Conservation (phyloP, 768 basidiomycete species). For the Lentinula detonsa region DNA sequence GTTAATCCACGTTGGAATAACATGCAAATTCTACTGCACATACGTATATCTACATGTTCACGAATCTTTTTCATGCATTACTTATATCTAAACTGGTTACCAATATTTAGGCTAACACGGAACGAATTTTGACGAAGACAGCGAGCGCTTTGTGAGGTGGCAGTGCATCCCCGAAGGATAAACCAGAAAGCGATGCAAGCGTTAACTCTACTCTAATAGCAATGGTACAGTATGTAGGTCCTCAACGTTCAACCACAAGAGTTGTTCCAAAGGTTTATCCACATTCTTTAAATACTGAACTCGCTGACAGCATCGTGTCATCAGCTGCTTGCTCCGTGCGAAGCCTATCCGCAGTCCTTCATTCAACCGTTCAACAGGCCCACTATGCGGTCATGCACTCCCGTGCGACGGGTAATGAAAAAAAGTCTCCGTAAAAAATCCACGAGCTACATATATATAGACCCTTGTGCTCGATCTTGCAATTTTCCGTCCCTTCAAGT, state of each 20-base stretch:
- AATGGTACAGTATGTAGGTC: no score
- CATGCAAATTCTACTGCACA: background rate
- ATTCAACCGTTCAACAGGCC: background rate
- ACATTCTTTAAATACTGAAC: no score
- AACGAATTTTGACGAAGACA: background rate
- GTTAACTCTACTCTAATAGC: no score
- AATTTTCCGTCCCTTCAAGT: background rate
- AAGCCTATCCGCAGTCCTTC: background rate
- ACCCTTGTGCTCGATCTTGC: background rate
- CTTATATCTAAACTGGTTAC: background rate
- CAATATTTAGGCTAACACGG: background rate
- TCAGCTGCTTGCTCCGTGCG: no score
- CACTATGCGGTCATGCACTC: background rate
- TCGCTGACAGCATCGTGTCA: no score
- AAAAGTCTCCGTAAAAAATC: background rate
- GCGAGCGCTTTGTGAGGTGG: background rate
- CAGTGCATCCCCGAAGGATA: background rate
- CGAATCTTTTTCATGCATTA: background rate
- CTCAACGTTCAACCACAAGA: no score
- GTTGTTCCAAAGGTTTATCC: no score
- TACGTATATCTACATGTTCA: background rate
- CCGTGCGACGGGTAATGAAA: background rate
- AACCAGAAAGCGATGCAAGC: no score
- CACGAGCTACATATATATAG: background rate
- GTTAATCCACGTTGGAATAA: background rate